Evolutionary conservation across 805 yeast genomes (phyloP), one percentile per base, ranked within the genome.

Genomic region (Phaffomyces thermotolerans): DNA sequence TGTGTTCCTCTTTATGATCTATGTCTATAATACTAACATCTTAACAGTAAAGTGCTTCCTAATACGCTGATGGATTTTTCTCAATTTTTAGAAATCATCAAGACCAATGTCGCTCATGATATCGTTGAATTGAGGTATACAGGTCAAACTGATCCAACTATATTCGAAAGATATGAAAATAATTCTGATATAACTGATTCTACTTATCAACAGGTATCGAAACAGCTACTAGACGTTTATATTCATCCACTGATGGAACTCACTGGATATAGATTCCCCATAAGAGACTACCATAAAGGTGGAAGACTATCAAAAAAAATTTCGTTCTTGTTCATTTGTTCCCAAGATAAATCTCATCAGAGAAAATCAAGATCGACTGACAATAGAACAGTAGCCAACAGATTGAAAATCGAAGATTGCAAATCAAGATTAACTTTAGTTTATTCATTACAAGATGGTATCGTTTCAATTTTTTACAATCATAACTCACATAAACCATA

Each of bases 231-330:
- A 6, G 60, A 59, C 27, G 50, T 57, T 10, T 71, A 67, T 43
- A 60, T 71, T 18, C 50, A 55, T n/a, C 74, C 75, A 6, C 44
- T 71, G 31, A 71, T 69, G 59, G 53, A 52, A 4, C 48, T 58
- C 3, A 68, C 75, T 0, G 74, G 74, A 2, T 71, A 62, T 46
- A 60, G 65, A 41, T 69, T 69, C 46, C 71, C 73, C 0, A 66
- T 69, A 12, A 57, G 75, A 40, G 75, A 71, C 47, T 69, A 63
- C 48, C 75, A 71, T 49, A 67, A 69, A 51, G 69, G 68, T 31
- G 70, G 71, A 6, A 57, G 65, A 33, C 66, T 64, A 45, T 55
- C 67, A 8, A 68, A 67, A 42, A 69, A 67, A 47, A 59, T 69
- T 33, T 58, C 71, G 1, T 69, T 72, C 61, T 67, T 64, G 66